Percentiles rank a stretch among this genome's conserved stretches.
Conservation (phyloP, 2,329 filamentous ascomycete species). For the Myriosclerotinia scirpicola region DNA sequence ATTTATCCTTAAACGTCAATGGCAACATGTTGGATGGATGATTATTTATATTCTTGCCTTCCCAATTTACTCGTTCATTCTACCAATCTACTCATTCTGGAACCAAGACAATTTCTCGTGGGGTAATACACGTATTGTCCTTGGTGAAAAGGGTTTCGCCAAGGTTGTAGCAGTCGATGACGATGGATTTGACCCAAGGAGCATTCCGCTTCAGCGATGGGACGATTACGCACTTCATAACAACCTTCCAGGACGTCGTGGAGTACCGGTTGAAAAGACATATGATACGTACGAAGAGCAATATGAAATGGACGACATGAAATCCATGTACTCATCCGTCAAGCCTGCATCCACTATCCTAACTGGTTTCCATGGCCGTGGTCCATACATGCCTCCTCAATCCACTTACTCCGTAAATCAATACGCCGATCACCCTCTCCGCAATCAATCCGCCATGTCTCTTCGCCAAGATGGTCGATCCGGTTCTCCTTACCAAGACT, state of each 20-base stretch:
- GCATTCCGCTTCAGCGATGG: conserved; percentile 93
- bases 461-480: conserved; percentile 50
- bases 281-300: conserved; percentile 70
- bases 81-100: conserved; percentile 98
- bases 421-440: conserved; percentile 50
- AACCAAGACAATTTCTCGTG: conserved; percentile 98
- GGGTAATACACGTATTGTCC: conserved; percentile 97
- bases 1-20: conserved; percentile 94
- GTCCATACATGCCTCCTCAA: conserved; percentile 75
- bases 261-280: conserved; percentile 65
- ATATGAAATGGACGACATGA: conserved; percentile 98
- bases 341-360: conserved; percentile 83
- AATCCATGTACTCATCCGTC: conserved; percentile 90
- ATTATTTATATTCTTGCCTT: conserved; percentile 96
- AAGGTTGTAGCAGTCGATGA: conserved; percentile 85
- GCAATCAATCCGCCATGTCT: conserved; percentile 74
- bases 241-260: conserved; percentile 87
- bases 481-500: conserved; percentile 59
- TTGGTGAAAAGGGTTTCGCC: conserved; percentile 89
- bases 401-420: conserved; percentile 58
- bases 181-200: conserved; percentile 86
- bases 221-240: conserved; percentile 90
- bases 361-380: conserved; percentile 72
- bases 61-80: conserved; percentile 86
- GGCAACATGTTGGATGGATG: conserved; percentile 99